Base-by-base conservation (phyloP, 2,329 filamentous ascomycete genomes). In the Albifimbria verrucaria region DNA sequence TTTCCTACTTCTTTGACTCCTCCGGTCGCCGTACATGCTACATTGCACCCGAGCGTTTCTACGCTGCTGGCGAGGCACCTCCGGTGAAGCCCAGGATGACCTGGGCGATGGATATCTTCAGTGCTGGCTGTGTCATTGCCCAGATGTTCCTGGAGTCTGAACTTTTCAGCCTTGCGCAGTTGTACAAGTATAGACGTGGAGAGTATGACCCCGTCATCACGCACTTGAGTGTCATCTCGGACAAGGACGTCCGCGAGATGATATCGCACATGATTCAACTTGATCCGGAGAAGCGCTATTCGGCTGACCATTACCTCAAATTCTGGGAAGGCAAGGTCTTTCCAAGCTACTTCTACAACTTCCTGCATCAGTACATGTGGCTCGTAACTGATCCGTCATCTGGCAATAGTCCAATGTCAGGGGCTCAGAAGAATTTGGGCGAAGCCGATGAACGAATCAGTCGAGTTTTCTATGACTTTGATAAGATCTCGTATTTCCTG, bases 71-170 rank as follows among this genome's bases (percentile, higher is more conserved):
- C 21, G 83, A 88, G 59, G 80, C 84, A 20, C 80, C 85, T 7
- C 82, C 87, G 48, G 81, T 79, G 36, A 71, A 77, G 52, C 69
- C 83, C 68, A 76, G 83, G 74, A 72, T 86, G 64, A 86, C 80
- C 4, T 97, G 93, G 92, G 93, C 94, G 36, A 99, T 99, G 95
- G 94, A 99, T 68, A 88, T 99, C 32, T 99, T 99, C 75, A 97
- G 94, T 69, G 89, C 88, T 21, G 94, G 94, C 7, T 99, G 95
- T 68, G 92, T 97, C 39, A 96, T 99, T 63, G 94, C 94, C 2
- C 94, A 99, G 69, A 79, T 99, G 36, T 97, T 99, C 61, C 82
- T 97, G 6, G 94, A 99, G 72, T 83, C 92, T 0, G 92, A 95
- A 9, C 93, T 97, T n/a, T 97, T 99, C 72, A 96, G 86, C n/a